Base-by-base conservation (phyloP, 1,284 basidiomycete species). In the Exsudoporus floridanus region DNA sequence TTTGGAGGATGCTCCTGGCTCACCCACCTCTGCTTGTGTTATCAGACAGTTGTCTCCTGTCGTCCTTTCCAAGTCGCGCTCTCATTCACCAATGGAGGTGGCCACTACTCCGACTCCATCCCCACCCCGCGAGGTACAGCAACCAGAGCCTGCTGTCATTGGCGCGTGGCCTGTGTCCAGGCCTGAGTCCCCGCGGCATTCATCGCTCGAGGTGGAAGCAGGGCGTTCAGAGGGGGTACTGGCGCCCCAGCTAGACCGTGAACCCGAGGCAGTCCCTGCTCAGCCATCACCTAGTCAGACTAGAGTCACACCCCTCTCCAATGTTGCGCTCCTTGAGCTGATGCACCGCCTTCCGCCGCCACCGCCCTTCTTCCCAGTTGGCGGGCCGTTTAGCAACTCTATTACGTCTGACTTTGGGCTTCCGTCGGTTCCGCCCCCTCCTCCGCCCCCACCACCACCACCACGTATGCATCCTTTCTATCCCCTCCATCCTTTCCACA, bases 11-110 rank as follows among this genome's bases (percentile, higher is more conserved):
- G 30, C 30, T 25, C 39, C 55, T 27, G 40, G 16, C 13, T 53
- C 50, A 44, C 60, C 50, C 28, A 53, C 41, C 9, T 53, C 27
- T 34, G 55, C 64, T 16, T 67, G 65, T 41, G 54, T 36, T 2
- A 8, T 56, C 49, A 60, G 60, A 21, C 50, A 47, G 1, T 36
- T 50, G 2, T 65, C 65, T 5, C 63, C 63, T n/a, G 28, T 50
- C 44, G 5, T 53, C 9, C 42, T 57, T 45, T 59, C 60, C 56
- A 55, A 49, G 28, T 65, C 65, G 14, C 66, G 59, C 23, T 77
- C 76, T 18, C 70, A 67, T 42, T 79, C 79, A 7, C 77, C 79
- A 0, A 80, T 81, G 74, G 77, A 79, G 33, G 67, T 80, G 4
- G 71, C 72, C 7, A 77, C 74, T 23, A 46, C 73, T 71, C 52